Base-by-base conservation (phyloP, 75 land plant genomes). In the Selaginella tamariscina region DNA sequence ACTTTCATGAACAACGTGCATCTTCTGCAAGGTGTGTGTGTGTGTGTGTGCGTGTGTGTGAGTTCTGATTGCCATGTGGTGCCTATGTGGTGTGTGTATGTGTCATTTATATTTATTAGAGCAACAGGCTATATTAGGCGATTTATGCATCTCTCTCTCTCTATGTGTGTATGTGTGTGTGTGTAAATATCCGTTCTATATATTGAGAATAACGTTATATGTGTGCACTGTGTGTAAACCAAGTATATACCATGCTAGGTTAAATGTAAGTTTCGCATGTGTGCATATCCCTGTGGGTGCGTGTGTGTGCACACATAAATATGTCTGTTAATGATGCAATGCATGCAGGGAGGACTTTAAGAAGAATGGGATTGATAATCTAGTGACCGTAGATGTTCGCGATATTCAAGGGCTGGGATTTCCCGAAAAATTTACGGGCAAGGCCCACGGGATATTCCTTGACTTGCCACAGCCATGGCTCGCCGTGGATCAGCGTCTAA, bases 391-490 rank as follows among this genome's bases (percentile, higher is more conserved):
- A 1, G 75, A 71, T 33, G 88, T 93, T 27, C 75, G 91, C 33
- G 96, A 89, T 65, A 86, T 93, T 55, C 98, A 89, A 76, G 98
- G 96, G 26, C 67, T 80, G 67, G 96, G 98, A 31, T 93, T 89
- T 73, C 98, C 98, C 0, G 70, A 70, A 54, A 15, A 54, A 32
- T 71, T 84, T 54, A 31, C 39, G 49, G 84, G 83, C 23, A 29
- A 56, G 57, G 83, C 80, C 18, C 86, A 93, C 71, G 83, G 86
- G 0, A 82, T 85, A 26, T 93, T 93, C 70, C 83, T 89, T 49
- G 98, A 93, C 71, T 82, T 87, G 20, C 96, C 98, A 5, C 96
- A 89, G 72, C 98, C 98, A 54, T 89, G 98, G 96, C 66, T 87
- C 68, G 96, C 86, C 0, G 78, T 93, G 83, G 88, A 23, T 89